These are phyloP conservation scores for Fraxinus ornus DNA, from an alignment of 305 asterid genomes.

Conservation along the genomic window DNA sequence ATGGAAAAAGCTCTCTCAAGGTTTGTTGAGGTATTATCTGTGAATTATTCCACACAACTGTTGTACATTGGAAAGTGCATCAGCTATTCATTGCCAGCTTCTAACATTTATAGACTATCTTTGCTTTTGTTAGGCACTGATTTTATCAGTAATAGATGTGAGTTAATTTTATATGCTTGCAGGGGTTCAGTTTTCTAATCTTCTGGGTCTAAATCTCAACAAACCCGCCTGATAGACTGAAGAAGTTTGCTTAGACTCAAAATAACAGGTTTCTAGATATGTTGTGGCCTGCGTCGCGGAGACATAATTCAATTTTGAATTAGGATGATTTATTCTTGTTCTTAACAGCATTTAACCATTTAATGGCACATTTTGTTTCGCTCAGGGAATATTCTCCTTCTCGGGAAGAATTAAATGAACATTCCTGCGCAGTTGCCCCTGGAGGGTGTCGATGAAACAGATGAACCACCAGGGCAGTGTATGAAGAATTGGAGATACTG, in stretches of 20 bases:
- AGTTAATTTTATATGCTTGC: background rate
- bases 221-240: background rate
- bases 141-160: background rate
- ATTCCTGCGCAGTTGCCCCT: background rate
- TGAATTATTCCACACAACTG: background rate
- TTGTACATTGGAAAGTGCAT: background rate
- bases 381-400: background rate
- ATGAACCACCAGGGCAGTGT: background rate
- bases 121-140: background rate
- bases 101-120: background rate
- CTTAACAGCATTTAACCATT: background rate
- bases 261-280: background rate
- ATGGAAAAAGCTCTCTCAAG: background rate
- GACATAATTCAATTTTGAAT: background rate
- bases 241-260: background rate
- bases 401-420: background rate
- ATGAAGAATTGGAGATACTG: background rate
- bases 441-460: background rate
- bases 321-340: background rate
- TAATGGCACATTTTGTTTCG: background rate
- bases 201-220: background rate
- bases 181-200: background rate
- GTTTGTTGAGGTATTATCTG: background rate
- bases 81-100: background rate
- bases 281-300: background rate